Conservation (phyloP, 257 asterid genomes). For the Solanum boliviense region DNA sequence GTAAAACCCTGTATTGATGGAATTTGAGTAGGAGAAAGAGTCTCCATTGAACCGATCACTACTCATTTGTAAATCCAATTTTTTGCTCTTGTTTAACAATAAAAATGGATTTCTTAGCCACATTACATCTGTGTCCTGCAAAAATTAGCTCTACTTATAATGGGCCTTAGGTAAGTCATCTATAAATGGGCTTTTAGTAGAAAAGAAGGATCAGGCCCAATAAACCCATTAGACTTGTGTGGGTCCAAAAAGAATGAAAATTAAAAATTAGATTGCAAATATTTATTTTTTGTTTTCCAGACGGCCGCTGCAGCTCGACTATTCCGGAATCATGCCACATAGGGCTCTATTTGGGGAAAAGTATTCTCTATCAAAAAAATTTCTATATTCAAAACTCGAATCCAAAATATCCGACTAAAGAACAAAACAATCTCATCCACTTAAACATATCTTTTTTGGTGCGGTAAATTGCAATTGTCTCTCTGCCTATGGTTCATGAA, state of each 20-base stretch:
- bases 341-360: too few relatives aligned
- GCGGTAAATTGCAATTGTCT: too few relatives aligned
- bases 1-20: constrained; percentile 65
- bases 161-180: not conserved
- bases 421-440: too few relatives aligned
- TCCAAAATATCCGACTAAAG: too few relatives aligned
- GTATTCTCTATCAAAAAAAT: rapidly evolving
- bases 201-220: not conserved
- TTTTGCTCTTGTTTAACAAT: constrained; percentile 14
- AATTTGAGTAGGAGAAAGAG: constrained; percentile 16
- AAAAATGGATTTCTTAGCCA: constrained; percentile 62
- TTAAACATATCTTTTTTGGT: too few relatives aligned
- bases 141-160: not conserved
- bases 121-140: constrained; percentile 49
- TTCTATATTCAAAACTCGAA: rapidly evolving
- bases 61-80: constrained; percentile 49
- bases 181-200: not conserved
- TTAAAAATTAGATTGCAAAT: not conserved
- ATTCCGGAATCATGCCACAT: too few relatives aligned
- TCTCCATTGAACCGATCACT: constrained; percentile 28
- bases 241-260: not conserved
- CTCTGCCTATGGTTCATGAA: not conserved
- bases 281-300: too few relatives aligned
- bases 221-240: not conserved
- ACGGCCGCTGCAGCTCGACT: too few relatives aligned